Evolutionary conservation across 305 asterid species (phyloP), one percentile per base, ranked within the genome.

Genomic region (Solanum hybrid): DNA sequence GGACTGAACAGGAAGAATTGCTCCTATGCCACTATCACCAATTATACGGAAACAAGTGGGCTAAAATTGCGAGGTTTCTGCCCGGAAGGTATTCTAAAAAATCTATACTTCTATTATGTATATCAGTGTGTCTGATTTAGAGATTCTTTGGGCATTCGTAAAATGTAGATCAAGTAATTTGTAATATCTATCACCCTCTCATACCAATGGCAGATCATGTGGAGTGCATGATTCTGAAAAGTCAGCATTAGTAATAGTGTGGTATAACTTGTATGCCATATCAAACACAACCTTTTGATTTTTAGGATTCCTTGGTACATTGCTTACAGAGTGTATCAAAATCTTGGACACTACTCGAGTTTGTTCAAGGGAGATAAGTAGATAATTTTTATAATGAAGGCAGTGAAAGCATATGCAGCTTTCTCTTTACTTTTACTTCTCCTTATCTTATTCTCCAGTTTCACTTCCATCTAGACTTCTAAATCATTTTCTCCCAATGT

Each of bases 21-120:
- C 91, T 91, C 90, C 93, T 96, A 87, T 88, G 87, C 38, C 89
- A 91, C 79, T 93, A 92, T 90, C 99, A 96, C 88, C 93, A 90
- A 89, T 73, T 89, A 51, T 94, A 93, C 57, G 99, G 99, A 79
- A 96, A 95, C 92, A 96, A 91, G 90, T 96, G 99, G 98, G 98
- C 96, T 68, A 97, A 95, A 91, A 95, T 96, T 38, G 96, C 97
- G n/a, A 96, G 91, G 87, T 94, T 93, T 92, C 92, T 95, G 88
- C 98, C 98, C 9, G 99, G 99, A 91, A 96, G 98, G 98, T 96
- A 95, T 88, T 68, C 76, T 31, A 29, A 9, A 88, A 91, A 86
- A 90, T 88, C 83, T 84, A 84, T 51, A 20, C 29, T 84, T 31
- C 12, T 31, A 84, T 84, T 51, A 20, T 84, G 76, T 51, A 51